Evolutionary conservation across 2,329 filamentous ascomycete genomes (phyloP), one percentile per base, ranked within the genome.

Genomic region (Neopestalotiopsis clavispora): DNA sequence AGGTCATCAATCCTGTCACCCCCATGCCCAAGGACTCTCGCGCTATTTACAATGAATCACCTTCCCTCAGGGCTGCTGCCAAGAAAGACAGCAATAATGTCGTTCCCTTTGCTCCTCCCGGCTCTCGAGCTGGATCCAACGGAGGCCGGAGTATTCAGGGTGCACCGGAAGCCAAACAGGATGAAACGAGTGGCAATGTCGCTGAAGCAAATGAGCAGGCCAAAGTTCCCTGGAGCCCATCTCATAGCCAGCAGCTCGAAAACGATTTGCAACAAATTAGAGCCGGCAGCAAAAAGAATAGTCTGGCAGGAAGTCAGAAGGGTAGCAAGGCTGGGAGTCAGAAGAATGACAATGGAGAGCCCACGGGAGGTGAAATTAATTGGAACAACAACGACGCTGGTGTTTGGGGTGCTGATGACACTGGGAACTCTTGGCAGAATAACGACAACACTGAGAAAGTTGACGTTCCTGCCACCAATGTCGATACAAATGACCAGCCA

Each of bases 381-480:
- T 60, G 23, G 20, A 69, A 57, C 63, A 70, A 68, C 20, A 20
- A 20, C 45, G n/a, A n/a, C 17, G 20, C 45, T 65, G 17, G 23
- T 14, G n/a, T 60, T 6, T 23, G 49, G 52, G 64, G 42, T 20
- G 61, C 20, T n/a, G 12, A 2, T 34, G 13, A 52, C 17, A 58
- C 58, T 42, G 58, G 65, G 34, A 13, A 61, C n/a, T 13, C 23
- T 32, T 61, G 12, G 17, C 14, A 23, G n/a, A 30, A 5, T 23
- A 67, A 63, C 34, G 45, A 58, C 49, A 59, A 42, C 32, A 71
- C 69, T 68, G 68, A 59, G 12, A 42, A 28, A 13, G 42, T 34
- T 23, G 63, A 42, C 6, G 9, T 5, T 3, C 42, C 42, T 34
- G 61, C n/a, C 61, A 4, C 38, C 28, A 66, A 49, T 5, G 34